Evolutionary conservation across 192 early-diverging fungal genomes (phyloP).

Genomic region (Mortierella hygrophila): DNA sequence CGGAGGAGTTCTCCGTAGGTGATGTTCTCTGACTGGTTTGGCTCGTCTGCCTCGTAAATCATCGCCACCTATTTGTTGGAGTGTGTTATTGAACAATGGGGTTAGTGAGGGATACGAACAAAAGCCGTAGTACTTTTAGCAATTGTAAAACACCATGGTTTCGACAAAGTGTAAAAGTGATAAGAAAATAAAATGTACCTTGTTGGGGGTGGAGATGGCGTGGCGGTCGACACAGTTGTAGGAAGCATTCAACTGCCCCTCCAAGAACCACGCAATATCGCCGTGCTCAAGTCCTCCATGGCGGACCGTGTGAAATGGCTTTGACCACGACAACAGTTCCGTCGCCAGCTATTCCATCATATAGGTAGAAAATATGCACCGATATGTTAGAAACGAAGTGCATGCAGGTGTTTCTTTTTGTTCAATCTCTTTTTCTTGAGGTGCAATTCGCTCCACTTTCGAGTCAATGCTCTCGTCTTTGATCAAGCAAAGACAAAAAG

Average conservation of each 20-base stretch:
- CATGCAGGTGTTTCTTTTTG: not conserved
- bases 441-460: too few relatives aligned
- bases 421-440: too few relatives aligned
- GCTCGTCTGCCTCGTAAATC: slow-evolving; percentile 92
- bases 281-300: slow-evolving; percentile 84
- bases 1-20: slow-evolving; percentile 87
- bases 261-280: slow-evolving; percentile 93
- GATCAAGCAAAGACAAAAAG: not conserved
- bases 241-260: slow-evolving; percentile 89
- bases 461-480: too few relatives aligned
- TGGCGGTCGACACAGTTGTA: slow-evolving; percentile 98
- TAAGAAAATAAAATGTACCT: slow-evolving; percentile 57
- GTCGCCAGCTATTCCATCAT: slow-evolving; percentile 67
- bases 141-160: not conserved
- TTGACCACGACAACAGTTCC: slow-evolving; percentile 84
- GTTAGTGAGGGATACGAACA: not conserved
- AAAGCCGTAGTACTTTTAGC: not conserved
- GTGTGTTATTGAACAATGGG: too few relatives aligned
- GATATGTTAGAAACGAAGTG: not conserved
- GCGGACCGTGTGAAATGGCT: slow-evolving; percentile 78
- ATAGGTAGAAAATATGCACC: not conserved
- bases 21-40: slow-evolving; percentile 80
- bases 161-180: not conserved
- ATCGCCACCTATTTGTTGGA: slow-evolving; percentile 72
- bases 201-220: slow-evolving; percentile 79